These are phyloP conservation scores for Mycosarcoma mackinlayi DNA, from an alignment of 1,284 basidiomycete species.

Conservation along the genomic window DNA sequence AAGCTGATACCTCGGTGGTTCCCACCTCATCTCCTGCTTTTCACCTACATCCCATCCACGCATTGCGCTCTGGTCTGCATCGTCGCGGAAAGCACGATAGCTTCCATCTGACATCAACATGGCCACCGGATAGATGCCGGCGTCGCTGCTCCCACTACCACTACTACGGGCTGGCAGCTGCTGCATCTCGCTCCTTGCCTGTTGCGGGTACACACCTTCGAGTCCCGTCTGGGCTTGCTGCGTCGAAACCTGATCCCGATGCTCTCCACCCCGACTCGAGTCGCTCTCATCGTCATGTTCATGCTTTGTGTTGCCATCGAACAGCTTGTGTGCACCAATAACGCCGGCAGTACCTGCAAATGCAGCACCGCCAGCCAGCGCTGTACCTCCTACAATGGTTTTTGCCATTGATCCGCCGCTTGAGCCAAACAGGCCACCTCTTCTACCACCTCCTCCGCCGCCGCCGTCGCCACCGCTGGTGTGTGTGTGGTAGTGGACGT, in stretches of 20 bases:
- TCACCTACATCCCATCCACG: too few species aligned
- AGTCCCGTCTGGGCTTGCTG: not conserved
- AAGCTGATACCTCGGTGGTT: not conserved
- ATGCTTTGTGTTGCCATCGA: not conserved
- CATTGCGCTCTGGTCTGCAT: not conserved
- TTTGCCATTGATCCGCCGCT: not conserved
- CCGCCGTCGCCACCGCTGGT: not conserved
- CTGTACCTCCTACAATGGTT: slow-evolving; percentile 7
- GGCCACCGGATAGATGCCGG: not conserved
- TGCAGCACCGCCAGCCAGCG: slow-evolving; percentile 9
- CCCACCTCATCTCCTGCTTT: not conserved
- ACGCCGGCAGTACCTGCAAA: slow-evolving; percentile 25
- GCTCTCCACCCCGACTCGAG: not conserved
- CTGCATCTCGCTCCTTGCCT: too few species aligned
- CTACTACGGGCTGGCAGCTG: not conserved
- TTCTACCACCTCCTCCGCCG: too few species aligned
- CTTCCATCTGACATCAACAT: slow-evolving; percentile 17
- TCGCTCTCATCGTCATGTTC: not conserved
- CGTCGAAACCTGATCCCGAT: too few species aligned
- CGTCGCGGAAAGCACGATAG: not conserved
- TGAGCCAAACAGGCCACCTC: slow-evolving; percentile 16
- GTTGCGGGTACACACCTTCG: not conserved
- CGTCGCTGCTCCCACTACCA: not conserved
- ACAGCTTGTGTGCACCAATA: slow-evolving; percentile 17
- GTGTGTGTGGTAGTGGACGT: slow-evolving; percentile 13